phyloP scores from a whole-genome alignment of 257 asterid species.

The Anisodus acutangulus region DNA sequence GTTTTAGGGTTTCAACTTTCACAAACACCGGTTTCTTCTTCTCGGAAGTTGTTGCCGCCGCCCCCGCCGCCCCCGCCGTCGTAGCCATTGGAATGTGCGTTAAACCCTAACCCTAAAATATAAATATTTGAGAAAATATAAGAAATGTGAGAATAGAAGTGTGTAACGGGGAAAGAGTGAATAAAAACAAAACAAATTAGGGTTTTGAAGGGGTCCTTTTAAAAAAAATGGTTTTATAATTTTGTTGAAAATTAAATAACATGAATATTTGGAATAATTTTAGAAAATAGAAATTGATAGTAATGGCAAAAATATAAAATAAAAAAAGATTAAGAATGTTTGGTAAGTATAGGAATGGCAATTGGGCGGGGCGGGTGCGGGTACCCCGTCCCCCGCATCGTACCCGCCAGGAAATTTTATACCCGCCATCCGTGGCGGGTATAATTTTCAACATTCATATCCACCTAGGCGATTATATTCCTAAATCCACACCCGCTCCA shows the following conservation, averaged over 20 bases:
- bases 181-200: background rate
- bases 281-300: background rate
- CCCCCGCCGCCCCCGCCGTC: constrained; percentile 30
- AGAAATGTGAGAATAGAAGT: background rate
- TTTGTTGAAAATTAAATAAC: background rate
- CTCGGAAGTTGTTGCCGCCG: constrained; percentile 21
- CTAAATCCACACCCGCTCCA: no score
- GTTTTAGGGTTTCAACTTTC: constrained; percentile 46
- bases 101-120: constrained; percentile 34
- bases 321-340: background rate
- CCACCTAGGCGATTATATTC: no score
- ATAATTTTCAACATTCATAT: no score
- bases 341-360: background rate
- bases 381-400: no score
- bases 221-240: no score
- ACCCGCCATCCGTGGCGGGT: no score
- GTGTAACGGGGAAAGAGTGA: background rate
- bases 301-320: background rate
- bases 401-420: no score
- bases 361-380: no score
- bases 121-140: no score
- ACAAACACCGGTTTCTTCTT: constrained; percentile 57
- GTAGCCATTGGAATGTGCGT: constrained; percentile 35
- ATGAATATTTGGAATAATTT: background rate
- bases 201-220: background rate